Base-by-base conservation (phyloP, 495 filamentous ascomycete species). In the Staphylotrichum tortipilum region DNA sequence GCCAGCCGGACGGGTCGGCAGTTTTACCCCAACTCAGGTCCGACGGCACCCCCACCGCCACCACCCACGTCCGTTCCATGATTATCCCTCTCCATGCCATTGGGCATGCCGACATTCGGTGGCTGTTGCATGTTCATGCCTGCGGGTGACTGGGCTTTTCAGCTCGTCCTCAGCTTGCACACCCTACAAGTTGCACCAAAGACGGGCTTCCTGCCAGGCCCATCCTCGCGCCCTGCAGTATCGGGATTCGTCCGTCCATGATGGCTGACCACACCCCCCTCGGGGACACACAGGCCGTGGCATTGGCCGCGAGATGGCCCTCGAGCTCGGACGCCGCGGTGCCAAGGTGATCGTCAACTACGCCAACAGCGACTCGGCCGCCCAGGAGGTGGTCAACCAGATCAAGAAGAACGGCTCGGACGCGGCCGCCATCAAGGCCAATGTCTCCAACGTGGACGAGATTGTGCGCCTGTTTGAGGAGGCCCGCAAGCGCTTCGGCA, bases 281-380 rank as follows among this genome's bases (percentile, higher is more conserved):
- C 18, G 23, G 31, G 17, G 37, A 48, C 35, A n/a, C 12, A 66
- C 76, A 53, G 76, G 79, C 28, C 81, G 85, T 11, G 85, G 86
- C 39, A 89, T 94, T 60, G 88, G 87, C 22, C 71, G 77, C 15
- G 84, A 80, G 15, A 88, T 88, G 53, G 86, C 86, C 17, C 72
- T 88, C 3, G 86, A 90, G 63, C 79, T 94, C 34, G 87, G 78
- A 53, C 74, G 76, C 56, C 81, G 83, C 51, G 85, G 85, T n/a
- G 83, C 83, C 47, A 79, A 75, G 46, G 75, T 94, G 29, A 76
- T 87, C 18, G 77, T 94, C 64, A 90, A 90, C 77, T 94, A 89
- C 61, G 77, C 78, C 59, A 77, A 77, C 51, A 79, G 75, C 63
- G 72, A 78, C 26, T 57, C 59, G 5, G 66, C 75, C 14, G 88